Evolutionary conservation across 2,329 filamentous ascomycete genomes (phyloP), one percentile per base, ranked within the genome.

Genomic region (Juglanconis sp.): DNA sequence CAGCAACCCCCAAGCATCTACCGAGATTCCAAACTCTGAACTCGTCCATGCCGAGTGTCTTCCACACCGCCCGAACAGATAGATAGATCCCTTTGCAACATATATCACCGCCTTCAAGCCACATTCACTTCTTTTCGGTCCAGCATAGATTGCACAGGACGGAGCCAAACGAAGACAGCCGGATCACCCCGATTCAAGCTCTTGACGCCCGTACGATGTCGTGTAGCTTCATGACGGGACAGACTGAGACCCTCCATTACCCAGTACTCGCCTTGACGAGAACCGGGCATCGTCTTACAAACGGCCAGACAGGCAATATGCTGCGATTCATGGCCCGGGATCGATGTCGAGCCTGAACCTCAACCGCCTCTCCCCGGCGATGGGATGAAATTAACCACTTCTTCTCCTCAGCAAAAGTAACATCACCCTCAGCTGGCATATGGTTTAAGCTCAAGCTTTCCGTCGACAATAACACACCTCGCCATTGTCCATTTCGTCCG

Each of bases 201-300:
- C 49, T 50, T 46, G 50, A 42, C 44, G 57, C 57, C 57, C 53
- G 60, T 56, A 36, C 52, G 31, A 56, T 62, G 57, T 62, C 53
- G 57, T 60, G 60, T 57, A 62, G 60, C 24, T 48, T 24, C 15
- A 10, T 53, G 52, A 52, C 53, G 36, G 32, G 35, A 36, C 48
- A 24, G 56, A 47, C 51, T 47, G 56, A 53, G 48, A 46, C 30
- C 30, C 6, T 13, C 15, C 31, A 9, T 46, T 13, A 11, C 17
- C 17, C 17, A 24, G 17, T 24, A 24, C 17, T 24, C 17, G 17
- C 17, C 17, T 24, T 24, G 17, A 24, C 17, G 17, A 24, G 17
- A 24, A 24, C 17, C 17, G 17, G 17, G 17, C 17, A 24, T 24
- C 17, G 17, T 24, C 17, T 24, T 24, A 24, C 17, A 24, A 24